Percentiles rank a stretch among this genome's conserved stretches.
These are phyloP conservation scores for Rhypophila decipiens DNA, from an alignment of 495 filamentous ascomycete species.

Conservation along the genomic window DNA sequence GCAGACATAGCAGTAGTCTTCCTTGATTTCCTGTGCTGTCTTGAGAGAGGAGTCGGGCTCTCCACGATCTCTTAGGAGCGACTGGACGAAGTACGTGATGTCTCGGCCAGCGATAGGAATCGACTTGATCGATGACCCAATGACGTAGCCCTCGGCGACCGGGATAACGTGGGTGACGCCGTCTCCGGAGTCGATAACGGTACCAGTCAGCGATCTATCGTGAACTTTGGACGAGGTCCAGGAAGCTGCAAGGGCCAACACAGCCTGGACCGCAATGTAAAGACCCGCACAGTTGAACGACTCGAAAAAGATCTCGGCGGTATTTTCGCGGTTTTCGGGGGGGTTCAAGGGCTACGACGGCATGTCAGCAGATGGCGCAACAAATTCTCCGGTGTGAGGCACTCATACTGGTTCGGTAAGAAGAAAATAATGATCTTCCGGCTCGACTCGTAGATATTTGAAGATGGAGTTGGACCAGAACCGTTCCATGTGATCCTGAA, in stretches of 20 bases:
- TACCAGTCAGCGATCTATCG: constrained; percentile 94
- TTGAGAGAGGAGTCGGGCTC: constrained; percentile 95
- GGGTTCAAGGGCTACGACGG: constrained; percentile 81
- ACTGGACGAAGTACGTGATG: constrained; percentile 97
- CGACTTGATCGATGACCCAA: constrained; percentile 96
- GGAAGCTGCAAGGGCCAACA: constrained; percentile 90
- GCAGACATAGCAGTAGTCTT: constrained; percentile 96
- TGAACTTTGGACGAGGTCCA: constrained; percentile 98
- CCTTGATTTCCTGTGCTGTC: constrained; percentile 96
- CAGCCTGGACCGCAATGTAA: constrained; percentile 97
- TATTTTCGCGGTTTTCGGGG: constrained; percentile 97
- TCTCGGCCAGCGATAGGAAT: constrained; percentile 96
- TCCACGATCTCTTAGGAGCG: constrained; percentile 87
- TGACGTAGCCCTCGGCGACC: constrained; percentile 97
- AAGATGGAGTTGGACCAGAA: constrained; percentile 99
- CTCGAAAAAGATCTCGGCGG: constrained; percentile 99
- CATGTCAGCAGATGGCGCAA: constrained; percentile 10
- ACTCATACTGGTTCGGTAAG: constrained; percentile 84
- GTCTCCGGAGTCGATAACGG: constrained; percentile 94
- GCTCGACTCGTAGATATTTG: constrained; percentile 96
- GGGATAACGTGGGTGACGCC: constrained; percentile 99
- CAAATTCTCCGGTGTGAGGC: background rate
- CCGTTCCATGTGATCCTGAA: constrained; percentile 91
- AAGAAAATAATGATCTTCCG: constrained; percentile 96
- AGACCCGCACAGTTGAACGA: constrained; percentile 98